Base-by-base conservation (phyloP, 2,329 filamentous ascomycete species). In the Plenodomus tracheiphilus region DNA sequence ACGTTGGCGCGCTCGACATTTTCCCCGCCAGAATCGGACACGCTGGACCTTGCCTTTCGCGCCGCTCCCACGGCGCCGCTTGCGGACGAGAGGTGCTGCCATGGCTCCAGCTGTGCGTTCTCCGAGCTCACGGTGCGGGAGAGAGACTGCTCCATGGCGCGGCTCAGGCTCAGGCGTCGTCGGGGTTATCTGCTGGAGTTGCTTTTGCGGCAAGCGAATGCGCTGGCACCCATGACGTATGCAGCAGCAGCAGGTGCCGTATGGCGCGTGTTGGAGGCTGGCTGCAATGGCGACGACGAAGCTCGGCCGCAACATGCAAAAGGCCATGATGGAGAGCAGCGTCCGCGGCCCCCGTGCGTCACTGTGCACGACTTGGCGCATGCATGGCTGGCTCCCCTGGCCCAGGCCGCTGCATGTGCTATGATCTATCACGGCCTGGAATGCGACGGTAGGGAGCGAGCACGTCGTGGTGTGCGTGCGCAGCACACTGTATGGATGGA, bases 1-100 rank as follows among this genome's bases (percentile, higher is more conserved):
- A 86, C 77, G 68, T 79, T 86, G 47, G 84, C 78, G 64, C 80
- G 79, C 49, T 84, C 83, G 54, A 81, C 78, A 68, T 82, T 78
- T 54, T 77, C 76, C 47, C 80, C 78, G 51, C 80, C 81, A 22
- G 80, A 81, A 55, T 82, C 81, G 28, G 85, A 78, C 62, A 87
- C 84, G 47, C 79, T 80, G 67, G 82, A 78, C 46, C 79, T 77
- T 56, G 79, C 77, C 69, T 87, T 87, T 52, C 80, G 80, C 58
- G 71, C 72, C 16, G 62, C 58, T 7, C 67, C 46, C 22, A 66
- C 62, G 28, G 68, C 61, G 49, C 63, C 58, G 35, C 77, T 73
- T 44, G 78, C 75, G 53, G 80, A 77, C 49, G 78, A 75, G 52
- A 83, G 78, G 64, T 68, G 58, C 54, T 76, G 75, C 56, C 62